These are phyloP conservation scores for Trichoderma polysporum DNA, from an alignment of 2,329 filamentous ascomycete species.

Conservation along the genomic window DNA sequence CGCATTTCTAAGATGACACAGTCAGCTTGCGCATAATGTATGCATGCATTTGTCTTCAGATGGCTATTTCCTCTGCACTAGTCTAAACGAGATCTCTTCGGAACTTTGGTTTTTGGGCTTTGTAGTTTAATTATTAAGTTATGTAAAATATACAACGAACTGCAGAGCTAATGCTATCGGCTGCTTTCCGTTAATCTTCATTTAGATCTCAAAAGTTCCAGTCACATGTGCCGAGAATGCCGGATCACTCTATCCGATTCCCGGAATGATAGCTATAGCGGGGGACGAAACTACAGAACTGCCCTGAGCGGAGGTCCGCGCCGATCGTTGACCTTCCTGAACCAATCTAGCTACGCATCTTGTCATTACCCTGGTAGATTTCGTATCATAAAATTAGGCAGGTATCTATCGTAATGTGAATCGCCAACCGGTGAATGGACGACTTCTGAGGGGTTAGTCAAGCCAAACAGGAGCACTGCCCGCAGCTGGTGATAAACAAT, in stretches of 20 bases:
- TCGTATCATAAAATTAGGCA: not conserved
- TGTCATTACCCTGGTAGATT: not conserved
- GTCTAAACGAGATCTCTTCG: too few relatives aligned
- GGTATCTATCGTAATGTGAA: not conserved
- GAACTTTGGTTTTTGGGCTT: too few relatives aligned
- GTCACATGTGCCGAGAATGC: slow-evolving; percentile 2
- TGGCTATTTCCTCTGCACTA: too few relatives aligned
- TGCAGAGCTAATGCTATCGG: not conserved
- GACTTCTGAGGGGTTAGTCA: not conserved
- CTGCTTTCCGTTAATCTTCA: not conserved
- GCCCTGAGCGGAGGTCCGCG: not conserved
- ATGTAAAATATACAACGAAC: too few relatives aligned
- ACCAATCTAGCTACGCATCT: not conserved
- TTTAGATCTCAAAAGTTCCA: slow-evolving; percentile 6
- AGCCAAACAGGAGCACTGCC: not conserved
- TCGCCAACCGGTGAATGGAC: not conserved
- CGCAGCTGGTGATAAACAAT: not conserved
- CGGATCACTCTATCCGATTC: not conserved
- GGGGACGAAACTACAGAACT: not conserved
- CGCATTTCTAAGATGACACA: too few relatives aligned
- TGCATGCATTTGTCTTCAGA: too few relatives aligned
- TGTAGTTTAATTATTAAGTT: too few relatives aligned
- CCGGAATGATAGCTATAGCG: not conserved
- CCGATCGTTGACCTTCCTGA: not conserved
- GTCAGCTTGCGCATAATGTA: too few relatives aligned